Percentiles rank a stretch among this genome's conserved stretches.
phyloP scores from a whole-genome alignment of 2,329 filamentous ascomycete species.

The Colletotrichum abscissum region DNA sequence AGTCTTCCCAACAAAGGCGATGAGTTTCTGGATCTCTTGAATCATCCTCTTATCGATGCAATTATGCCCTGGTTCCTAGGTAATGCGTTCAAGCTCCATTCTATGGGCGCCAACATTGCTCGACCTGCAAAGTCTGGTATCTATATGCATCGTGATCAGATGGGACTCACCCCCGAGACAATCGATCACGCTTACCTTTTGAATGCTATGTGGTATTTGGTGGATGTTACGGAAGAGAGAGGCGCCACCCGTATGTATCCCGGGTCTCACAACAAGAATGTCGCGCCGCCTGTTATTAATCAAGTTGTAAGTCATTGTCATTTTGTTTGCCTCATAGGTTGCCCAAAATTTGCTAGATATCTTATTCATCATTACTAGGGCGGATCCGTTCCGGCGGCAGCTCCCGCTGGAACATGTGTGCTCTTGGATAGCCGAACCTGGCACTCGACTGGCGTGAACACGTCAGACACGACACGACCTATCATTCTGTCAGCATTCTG shows the following conservation, averaged over 20 bases:
- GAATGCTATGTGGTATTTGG: constrained; percentile 7
- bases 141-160: constrained; percentile 19
- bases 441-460: constrained; percentile 23
- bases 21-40: constrained; percentile 7
- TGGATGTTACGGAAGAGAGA: background rate
- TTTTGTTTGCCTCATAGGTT: background rate
- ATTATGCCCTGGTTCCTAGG: constrained; percentile 15
- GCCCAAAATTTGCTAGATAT: background rate
- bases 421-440: constrained; percentile 13
- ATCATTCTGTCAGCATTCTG: constrained; percentile 2
- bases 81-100: background rate
- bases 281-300: background rate
- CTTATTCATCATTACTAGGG: background rate
- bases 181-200: constrained; percentile 1
- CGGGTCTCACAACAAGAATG: constrained; percentile 8
- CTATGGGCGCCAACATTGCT: constrained; percentile 10
- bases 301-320: background rate
- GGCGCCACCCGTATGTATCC: constrained; percentile 19
- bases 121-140: constrained; percentile 11
- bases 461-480: background rate
- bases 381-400: constrained; percentile 8
- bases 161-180: constrained; percentile 6
- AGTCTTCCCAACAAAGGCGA: constrained; percentile 8
- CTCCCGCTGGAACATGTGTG: constrained; percentile 11
- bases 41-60: constrained; percentile 10